Evolutionary conservation across 1,284 basidiomycete genomes (phyloP).

Genomic region (Ustilago tritici): DNA sequence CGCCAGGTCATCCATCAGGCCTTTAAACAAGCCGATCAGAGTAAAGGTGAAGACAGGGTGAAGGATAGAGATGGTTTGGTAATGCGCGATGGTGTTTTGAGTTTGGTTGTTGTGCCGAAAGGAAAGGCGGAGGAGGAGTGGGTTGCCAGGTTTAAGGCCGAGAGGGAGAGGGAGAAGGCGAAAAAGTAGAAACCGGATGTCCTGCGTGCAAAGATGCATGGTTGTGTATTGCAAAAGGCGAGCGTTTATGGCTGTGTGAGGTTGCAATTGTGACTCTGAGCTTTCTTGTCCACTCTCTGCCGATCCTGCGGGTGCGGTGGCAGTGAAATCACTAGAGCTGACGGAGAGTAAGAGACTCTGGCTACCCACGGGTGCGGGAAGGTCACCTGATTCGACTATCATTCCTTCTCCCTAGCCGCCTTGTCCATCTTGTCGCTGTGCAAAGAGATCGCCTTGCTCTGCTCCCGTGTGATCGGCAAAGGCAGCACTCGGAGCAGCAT

Average conservation of each 20-base stretch:
- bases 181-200: not conserved
- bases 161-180: constrained; percentile 15
- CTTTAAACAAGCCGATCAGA: constrained; percentile 71
- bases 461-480: no score
- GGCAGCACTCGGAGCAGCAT: not conserved
- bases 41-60: constrained; percentile 70
- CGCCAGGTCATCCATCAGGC: constrained; percentile 76
- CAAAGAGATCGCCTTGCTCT: no score
- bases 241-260: constrained; percentile 30
- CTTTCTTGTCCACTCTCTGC: not conserved
- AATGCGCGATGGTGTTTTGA: constrained; percentile 85
- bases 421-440: not conserved
- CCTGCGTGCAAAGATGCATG: no score
- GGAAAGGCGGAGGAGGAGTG: constrained; percentile 82
- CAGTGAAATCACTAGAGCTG: not conserved
- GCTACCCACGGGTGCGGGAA: constrained; percentile 11
- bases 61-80: constrained; percentile 83
- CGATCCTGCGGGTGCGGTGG: not conserved
- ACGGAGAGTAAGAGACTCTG: constrained; percentile 12
- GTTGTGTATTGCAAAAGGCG: no score
- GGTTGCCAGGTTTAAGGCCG: constrained; percentile 85
- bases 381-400: not conserved
- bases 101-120: constrained; percentile 85
- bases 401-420: constrained; percentile 2
- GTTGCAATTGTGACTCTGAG: constrained; percentile 10